Conservation (phyloP, 164 flowering plant species). For the Vitis rotundifolia region DNA sequence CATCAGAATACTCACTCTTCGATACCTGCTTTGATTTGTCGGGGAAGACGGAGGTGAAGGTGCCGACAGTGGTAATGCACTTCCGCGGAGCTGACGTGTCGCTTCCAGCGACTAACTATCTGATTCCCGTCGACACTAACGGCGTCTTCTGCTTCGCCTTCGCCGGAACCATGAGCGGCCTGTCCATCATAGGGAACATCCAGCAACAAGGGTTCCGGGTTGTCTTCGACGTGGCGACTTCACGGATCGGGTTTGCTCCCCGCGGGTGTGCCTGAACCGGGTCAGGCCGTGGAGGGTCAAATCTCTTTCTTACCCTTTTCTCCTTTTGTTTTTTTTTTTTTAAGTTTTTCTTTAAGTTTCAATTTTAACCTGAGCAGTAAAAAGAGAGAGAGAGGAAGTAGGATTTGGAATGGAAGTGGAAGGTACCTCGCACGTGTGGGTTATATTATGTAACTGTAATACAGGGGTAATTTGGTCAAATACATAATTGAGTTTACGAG, state of each 20-base stretch:
- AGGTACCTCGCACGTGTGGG: too few species aligned
- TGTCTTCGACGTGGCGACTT: conserved; percentile 59
- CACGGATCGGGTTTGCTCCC: conserved; percentile 82
- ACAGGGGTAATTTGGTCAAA: too few species aligned
- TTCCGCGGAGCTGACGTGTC: conserved; percentile 77
- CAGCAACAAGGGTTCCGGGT: conserved; percentile 97
- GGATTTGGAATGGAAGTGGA: too few species aligned
- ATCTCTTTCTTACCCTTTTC: conserved; percentile 1
- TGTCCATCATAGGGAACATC: conserved; percentile 92
- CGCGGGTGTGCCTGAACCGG: conserved; percentile 55
- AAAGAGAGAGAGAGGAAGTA: too few species aligned
- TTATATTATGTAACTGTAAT: too few species aligned
- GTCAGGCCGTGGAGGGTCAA: not conserved
- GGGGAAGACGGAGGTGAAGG: conserved; percentile 78
- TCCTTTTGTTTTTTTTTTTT: not conserved
- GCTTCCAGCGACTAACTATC: conserved; percentile 80
- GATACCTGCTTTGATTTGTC: conserved; percentile 89
- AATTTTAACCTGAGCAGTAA: too few species aligned
- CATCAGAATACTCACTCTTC: conserved; percentile 68
- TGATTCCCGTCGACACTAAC: conserved; percentile 75
- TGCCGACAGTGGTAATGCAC: conserved; percentile 92
- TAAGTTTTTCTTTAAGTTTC: too few species aligned
- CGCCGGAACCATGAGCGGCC: conserved; percentile 73
- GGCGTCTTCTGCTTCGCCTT: conserved; percentile 93
- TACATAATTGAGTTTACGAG: too few species aligned